Conservation (phyloP, 2,329 filamentous ascomycete genomes). For the Parafenestella ontariensis region DNA sequence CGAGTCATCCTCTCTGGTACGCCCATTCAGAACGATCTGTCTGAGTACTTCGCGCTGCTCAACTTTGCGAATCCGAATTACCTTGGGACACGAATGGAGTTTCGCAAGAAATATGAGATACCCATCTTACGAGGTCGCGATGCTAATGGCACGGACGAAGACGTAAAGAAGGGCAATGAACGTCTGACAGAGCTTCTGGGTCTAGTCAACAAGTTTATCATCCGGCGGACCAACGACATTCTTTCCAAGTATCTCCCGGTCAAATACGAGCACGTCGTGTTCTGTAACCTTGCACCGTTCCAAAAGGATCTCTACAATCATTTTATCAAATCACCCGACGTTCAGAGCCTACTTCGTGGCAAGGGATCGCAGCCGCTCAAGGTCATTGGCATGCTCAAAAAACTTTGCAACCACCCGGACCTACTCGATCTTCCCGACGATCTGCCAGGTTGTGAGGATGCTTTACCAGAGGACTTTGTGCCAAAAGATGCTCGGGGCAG, state of each 20-base stretch:
- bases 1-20: conserved; percentile 96
- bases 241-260: conserved; percentile 96
- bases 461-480: conserved; percentile 85
- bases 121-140: conserved; percentile 92
- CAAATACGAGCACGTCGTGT: conserved; percentile 99
- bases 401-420: conserved; percentile 97
- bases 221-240: conserved; percentile 96
- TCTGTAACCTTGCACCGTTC: conserved; percentile 93
- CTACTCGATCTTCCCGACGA: conserved; percentile 83
- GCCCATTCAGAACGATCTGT: conserved; percentile 97
- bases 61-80: conserved; percentile 96
- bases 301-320: conserved; percentile 95
- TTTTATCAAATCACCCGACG: conserved; percentile 94
- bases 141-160: conserved; percentile 82
- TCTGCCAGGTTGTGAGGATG: conserved; percentile 82
- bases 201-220: conserved; percentile 98
- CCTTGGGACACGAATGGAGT: conserved; percentile 86
- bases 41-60: conserved; percentile 94
- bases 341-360: conserved; percentile 87
- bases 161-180: conserved; percentile 82
- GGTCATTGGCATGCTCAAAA: conserved; percentile 95
- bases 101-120: conserved; percentile 91
- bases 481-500: conserved; percentile 86
- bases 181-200: conserved; percentile 79
- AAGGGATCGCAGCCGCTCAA: conserved; percentile 97